Conservation (phyloP, 257 asterid genomes). For the Linaria vulgaris region DNA sequence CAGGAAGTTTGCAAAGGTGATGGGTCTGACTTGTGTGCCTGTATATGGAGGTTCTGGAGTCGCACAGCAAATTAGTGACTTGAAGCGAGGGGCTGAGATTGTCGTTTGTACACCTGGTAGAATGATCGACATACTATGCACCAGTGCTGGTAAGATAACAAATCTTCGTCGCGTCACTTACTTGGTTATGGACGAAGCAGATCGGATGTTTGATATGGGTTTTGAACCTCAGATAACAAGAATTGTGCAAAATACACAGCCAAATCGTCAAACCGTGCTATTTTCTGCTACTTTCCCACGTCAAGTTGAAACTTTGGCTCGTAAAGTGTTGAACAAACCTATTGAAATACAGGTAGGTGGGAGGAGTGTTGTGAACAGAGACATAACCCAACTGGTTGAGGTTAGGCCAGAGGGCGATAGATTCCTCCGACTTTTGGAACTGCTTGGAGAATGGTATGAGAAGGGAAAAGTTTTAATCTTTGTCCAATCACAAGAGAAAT, state of each 20-base stretch:
- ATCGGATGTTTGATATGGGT: constrained; percentile 95
- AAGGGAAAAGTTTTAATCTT: constrained; percentile 80
- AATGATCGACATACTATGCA: constrained; percentile 88
- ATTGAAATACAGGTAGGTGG: constrained; percentile 91
- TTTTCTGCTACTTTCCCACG: constrained; percentile 95
- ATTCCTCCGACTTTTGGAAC: constrained; percentile 65
- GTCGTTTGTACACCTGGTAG: constrained; percentile 95
- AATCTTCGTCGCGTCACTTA: constrained; percentile 87
- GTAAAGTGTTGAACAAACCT: constrained; percentile 82
- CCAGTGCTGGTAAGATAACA: constrained; percentile 85
- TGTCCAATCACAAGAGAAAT: constrained; percentile 85
- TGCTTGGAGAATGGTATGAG: constrained; percentile 89
- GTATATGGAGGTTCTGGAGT: constrained; percentile 94
- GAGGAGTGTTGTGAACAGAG: constrained; percentile 94
- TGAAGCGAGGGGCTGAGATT: constrained; percentile 89
- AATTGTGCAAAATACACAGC: constrained; percentile 81
- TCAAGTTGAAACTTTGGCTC: constrained; percentile 84
- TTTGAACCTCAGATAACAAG: constrained; percentile 92
- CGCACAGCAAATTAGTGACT: constrained; percentile 87
- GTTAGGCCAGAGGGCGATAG: constrained; percentile 86
- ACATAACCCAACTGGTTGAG: constrained; percentile 81
- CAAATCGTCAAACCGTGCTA: constrained; percentile 87
- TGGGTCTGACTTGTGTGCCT: constrained; percentile 80
- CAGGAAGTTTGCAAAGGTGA: constrained; percentile 66
- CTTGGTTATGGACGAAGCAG: constrained; percentile 96